Evolutionary conservation across 768 basidiomycete species (phyloP), one percentile per base, ranked within the genome.

Genomic region (Holtermannia corniformis): DNA sequence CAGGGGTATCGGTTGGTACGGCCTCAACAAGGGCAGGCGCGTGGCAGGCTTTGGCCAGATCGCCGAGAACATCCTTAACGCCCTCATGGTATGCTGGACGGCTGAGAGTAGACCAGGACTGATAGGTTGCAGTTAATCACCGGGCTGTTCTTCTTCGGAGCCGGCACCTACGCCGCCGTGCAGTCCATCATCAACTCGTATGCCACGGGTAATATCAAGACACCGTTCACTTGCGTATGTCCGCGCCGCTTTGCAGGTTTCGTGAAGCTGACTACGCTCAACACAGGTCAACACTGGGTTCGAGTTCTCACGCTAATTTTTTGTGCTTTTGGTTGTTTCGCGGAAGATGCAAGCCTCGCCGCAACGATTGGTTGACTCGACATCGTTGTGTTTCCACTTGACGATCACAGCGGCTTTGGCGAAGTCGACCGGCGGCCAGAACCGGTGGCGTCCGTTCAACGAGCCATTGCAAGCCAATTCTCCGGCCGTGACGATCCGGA

Each of bases 181-280:
- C 50, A 61, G 47, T 55, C 51, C 20, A 61, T 61, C 49, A 56
- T 51, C 22, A 59, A 56, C 44, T 58, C 54, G 3, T 60, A 58
- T 27, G 49, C 47, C n/a, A 42, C 32, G 1, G 57, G 57, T n/a
- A 19, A 32, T 13, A 58, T 60, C 51, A 60, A 63, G 47, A 56
- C 49, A 4, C 59, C 62, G 3, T 63, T 63, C 50, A 45, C 49
- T n/a, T 63, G 62, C 49, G 48, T 20, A 44, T 5, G 43, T 20
- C 20, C 22, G 7, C 20, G 43, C n/a, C n/a, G n/a, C n/a, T n/a
- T n/a, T n/a, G n/a, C n/a, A n/a, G n/a, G n/a, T n/a, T n/a, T n/a
- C n/a, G n/a, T n/a, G n/a, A n/a, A n/a, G 43, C 43, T 44, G 22
- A 44, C 22, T n/a, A 40, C 37, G 37, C n/a, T 10, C 32, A 37